Conservation (phyloP, 306 rosid genomes). For the Acacia confusa region DNA sequence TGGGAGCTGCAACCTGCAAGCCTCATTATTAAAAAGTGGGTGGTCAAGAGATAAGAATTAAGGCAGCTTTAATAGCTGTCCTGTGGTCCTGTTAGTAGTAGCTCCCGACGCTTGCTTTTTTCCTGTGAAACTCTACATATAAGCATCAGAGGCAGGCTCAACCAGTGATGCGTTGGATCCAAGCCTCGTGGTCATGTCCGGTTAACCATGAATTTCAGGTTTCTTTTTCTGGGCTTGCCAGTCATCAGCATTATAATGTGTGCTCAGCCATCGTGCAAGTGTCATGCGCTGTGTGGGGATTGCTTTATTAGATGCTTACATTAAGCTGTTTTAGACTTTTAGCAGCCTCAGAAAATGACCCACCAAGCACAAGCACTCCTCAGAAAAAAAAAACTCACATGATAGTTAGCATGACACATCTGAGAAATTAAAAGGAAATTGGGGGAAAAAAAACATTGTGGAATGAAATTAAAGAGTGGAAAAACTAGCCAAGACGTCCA, state of each 20-base stretch:
- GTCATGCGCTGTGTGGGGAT: background rate
- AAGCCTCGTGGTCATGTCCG: background rate
- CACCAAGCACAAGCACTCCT: no score
- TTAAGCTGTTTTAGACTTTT: background rate
- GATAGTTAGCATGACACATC: background rate
- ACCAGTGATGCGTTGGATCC: background rate
- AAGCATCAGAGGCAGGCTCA: background rate
- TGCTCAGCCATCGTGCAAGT: background rate
- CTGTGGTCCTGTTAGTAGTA: background rate
- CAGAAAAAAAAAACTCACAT: no score
- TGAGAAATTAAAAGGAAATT: no score
- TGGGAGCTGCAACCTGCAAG: background rate
- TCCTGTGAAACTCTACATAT: background rate
- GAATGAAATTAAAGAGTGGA: background rate
- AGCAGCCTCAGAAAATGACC: background rate
- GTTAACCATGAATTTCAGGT: background rate
- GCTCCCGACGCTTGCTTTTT: background rate
- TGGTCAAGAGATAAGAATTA: constrained; percentile 10
- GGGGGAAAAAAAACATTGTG: background rate
- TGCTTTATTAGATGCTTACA: background rate
- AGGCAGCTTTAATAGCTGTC: background rate
- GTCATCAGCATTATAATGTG: background rate
- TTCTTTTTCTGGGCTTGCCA: constrained; percentile 3
- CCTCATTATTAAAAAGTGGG: background rate
- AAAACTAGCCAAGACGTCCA: background rate